Evolutionary conservation across 345 rosid genomes (phyloP).

Genomic region (Fremontodendron californicum): DNA sequence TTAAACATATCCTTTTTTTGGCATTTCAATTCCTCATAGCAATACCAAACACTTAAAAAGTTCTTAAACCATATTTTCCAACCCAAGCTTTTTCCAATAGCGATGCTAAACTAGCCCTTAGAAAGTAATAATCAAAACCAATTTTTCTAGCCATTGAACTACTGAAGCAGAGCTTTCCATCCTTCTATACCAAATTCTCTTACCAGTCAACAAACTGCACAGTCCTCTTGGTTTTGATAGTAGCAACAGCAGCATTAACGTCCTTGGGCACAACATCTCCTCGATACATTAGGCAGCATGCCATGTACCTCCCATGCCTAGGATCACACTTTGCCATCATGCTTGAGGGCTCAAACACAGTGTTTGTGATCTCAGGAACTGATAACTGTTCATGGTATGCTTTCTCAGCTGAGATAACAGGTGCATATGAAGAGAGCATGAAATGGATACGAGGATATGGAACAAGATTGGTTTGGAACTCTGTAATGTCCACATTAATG

Average conservation of each 20-base stretch:
- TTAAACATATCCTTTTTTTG: no score
- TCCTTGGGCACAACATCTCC: constrained; percentile 84
- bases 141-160: background rate
- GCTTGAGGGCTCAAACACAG: constrained; percentile 70
- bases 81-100: no score
- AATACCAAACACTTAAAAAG: no score
- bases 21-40: no score
- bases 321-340: constrained; percentile 93
- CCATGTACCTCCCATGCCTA: constrained; percentile 80
- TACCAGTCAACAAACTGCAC: constrained; percentile 81
- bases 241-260: constrained; percentile 62
- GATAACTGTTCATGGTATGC: constrained; percentile 76
- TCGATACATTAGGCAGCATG: constrained; percentile 76
- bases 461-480: constrained; percentile 78
- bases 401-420: constrained; percentile 67
- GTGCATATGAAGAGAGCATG: constrained; percentile 83
- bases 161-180: background rate
- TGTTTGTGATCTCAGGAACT: constrained; percentile 65
- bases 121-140: background rate
- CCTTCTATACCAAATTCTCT: background rate
- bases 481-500: constrained; percentile 69
- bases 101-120: no score
- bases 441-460: constrained; percentile 82
- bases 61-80: no score
- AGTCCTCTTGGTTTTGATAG: constrained; percentile 68